A percentile compares a stretch with the other conserved stretches of the same genome.
These are phyloP conservation scores for Ophiostoma sp. DNA, from an alignment of 2,329 filamentous ascomycete species.

Conservation along the genomic window DNA sequence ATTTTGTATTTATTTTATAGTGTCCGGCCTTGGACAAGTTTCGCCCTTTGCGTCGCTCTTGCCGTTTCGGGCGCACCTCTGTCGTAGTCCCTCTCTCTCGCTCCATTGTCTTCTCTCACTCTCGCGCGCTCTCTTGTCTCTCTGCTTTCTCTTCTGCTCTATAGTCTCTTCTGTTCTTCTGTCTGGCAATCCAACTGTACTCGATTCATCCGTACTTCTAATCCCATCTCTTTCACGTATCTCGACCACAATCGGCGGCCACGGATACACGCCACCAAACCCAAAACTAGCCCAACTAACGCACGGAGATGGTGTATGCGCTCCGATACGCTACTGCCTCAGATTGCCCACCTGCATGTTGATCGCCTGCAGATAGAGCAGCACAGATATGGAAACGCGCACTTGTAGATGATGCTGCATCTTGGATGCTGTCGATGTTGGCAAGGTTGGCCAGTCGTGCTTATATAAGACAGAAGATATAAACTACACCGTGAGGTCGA, in stretches of 20 bases:
- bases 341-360: slow-evolving; percentile 17
- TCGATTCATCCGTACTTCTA: too few relatives aligned
- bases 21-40: neutral
- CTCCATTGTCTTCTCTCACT: neutral
- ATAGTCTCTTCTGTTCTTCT: neutral
- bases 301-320: slow-evolving; percentile 23
- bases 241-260: neutral
- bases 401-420: neutral
- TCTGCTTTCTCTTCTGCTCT: too few relatives aligned
- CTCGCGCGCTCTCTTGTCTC: too few relatives aligned
- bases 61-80: slow-evolving; percentile 10
- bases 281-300: slow-evolving; percentile 9
- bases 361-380: slow-evolving; percentile 1
- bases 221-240: too few relatives aligned
- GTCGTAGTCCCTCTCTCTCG: neutral
- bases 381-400: neutral
- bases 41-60: slow-evolving; percentile 13
- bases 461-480: neutral
- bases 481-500: too few relatives aligned
- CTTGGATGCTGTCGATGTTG: neutral
- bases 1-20: neutral
- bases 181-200: neutral
- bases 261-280: neutral
- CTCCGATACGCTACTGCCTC: slow-evolving; percentile 24
- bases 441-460: neutral